Evolutionary conservation across 2,329 filamentous ascomycete genomes (phyloP), one percentile per base, ranked within the genome.

Genomic region (Diplocarpon mali): DNA sequence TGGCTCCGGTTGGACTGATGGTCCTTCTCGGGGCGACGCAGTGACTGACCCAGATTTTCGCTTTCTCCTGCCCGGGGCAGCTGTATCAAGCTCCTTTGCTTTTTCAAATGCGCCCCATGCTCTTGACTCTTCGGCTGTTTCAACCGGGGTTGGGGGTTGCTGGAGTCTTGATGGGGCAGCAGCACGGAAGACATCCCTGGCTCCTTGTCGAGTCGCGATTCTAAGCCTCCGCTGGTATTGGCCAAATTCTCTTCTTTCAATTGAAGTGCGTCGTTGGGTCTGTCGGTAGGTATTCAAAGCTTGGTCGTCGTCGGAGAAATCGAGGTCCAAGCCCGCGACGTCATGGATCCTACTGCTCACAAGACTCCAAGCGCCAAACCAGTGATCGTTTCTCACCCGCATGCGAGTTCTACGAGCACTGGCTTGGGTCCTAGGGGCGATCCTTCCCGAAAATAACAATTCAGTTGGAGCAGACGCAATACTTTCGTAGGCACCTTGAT

Each of bases 21-120:
- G 40, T 3, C 76, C 70, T 53, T 87, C 84, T 5, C 70, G 69
- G 2, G 84, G 84, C 6, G 86, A 89, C 10, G 75, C 74, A 11
- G 82, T 84, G 2, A 74, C 69, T 3, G 87, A 93, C 32, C 72
- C 69, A 7, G 71, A 68, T 60, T 87, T 92, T 42, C 88, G 78
- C 66, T 95, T 88, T 47, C 85, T 78, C 41, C 70, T 68, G 49
- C 67, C 71, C 35, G 73, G 65, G 41, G 57, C 64, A 24, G 66
- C 62, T 37, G 66, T 71, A 51, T 83, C 74, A 14, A 76, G 73
- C 49, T 89, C 82, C 52, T 86, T 76, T 35, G 85, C 88, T 62
- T 82, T 85, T 55, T 95, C 89, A 51, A 96, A 81, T 15, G 85
- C 87, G 50, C 88, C 86, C 92, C 90, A 95, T 3, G 90, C 87